Base-by-base conservation (phyloP, 306 rosid species). In the Arachis stenosperma region DNA sequence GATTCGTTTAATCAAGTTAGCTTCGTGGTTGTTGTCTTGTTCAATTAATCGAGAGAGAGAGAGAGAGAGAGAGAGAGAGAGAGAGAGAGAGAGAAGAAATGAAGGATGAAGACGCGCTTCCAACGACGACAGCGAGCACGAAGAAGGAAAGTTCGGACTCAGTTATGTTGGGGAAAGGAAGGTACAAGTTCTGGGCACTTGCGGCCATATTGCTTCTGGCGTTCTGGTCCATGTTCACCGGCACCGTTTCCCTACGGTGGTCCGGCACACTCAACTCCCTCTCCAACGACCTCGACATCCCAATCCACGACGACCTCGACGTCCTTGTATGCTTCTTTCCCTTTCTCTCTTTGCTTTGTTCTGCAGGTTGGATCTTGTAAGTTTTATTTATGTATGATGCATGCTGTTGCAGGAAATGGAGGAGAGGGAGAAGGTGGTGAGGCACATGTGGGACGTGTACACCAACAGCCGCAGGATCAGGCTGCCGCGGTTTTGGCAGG, bases 401-500 rank as follows among this genome's bases (percentile, higher is more conserved):
- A 54, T 65, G 62, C 7, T 27, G 13, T 56, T 64, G 55, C 30
- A 95, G 99, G 99, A 91, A 81, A 91, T 95, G 99, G 98, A 95
- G 84, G 98, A 92, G 91, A 90, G 99, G 81, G 99, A 95, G 90
- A 95, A 88, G 77, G 91, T 88, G 81, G 99, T 91, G 85, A 84
- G 85, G 65, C 99, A 95, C 82, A 95, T 95, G 99, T 95, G 99
- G 98, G 95, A 90, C 61, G 90, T 95, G 51, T 95, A 92, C 81
- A 92, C 97, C 2, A 91, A 95, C 65, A 88, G 91, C 78, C 98
- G 88, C 47, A 90, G 98, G 91, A 86, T 92, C 84, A 90, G 95
- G 81, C 72, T 95, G 22, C 97, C 98, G 15, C 80, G 92, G 78
- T 95, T 95, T 77, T 95, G 98, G 99, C 96, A 87, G 33, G 90